These are phyloP conservation scores for Dactylellina cionopaga DNA, from an alignment of 2,329 filamentous ascomycete species.

Conservation along the genomic window DNA sequence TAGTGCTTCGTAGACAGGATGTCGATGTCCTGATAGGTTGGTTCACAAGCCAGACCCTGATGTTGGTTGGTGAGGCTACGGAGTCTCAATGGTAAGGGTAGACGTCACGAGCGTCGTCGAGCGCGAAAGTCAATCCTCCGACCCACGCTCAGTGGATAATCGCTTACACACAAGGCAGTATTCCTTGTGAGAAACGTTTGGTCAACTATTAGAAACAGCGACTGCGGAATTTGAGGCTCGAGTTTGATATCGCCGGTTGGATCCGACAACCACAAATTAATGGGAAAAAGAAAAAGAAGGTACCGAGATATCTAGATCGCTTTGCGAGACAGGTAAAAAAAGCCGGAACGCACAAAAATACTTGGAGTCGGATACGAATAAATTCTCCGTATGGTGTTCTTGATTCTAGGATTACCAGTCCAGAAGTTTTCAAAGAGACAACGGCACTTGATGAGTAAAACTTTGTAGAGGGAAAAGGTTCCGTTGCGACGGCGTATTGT, in stretches of 20 bases:
- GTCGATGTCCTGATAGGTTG: background rate
- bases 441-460: background rate
- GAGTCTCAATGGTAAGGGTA: background rate
- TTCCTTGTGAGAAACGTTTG: background rate
- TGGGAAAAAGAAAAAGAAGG: constrained; percentile 1
- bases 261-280: background rate
- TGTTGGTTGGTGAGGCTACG: background rate
- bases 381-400: constrained; percentile 14
- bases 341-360: constrained; percentile 2
- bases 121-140: constrained; percentile 18
- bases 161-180: background rate
- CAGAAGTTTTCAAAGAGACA: constrained; percentile 6
- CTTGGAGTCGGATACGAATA: constrained; percentile 8
- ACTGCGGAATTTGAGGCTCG: background rate
- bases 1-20: background rate
- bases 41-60: background rate
- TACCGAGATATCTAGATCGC: constrained; percentile 10
- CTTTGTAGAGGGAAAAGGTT: constrained; percentile 24
- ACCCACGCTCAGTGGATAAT: background rate
- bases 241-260: constrained; percentile 22
- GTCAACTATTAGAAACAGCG: background rate
- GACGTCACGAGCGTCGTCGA: background rate
- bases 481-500: constrained; percentile 11
- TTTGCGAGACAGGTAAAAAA: constrained; percentile 3
- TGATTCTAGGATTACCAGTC: background rate